Percentiles rank a stretch among this genome's conserved stretches.
Evolutionary conservation across 2,329 filamentous ascomycete genomes (phyloP).

Genomic region (Cryphonectria nitschkei): DNA sequence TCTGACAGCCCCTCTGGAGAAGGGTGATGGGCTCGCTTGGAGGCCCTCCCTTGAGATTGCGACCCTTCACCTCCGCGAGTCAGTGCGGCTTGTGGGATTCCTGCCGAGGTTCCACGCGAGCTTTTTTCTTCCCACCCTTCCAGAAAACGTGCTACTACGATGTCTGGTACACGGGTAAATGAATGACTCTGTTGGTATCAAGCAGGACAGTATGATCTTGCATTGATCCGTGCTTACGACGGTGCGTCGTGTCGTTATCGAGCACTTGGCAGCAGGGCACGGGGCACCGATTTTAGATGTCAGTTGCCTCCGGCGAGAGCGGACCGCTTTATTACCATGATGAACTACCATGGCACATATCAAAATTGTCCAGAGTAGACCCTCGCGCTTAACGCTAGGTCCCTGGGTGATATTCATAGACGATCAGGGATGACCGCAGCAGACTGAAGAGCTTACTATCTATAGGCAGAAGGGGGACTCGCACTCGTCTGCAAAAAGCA

Average conservation of each 20-base stretch:
- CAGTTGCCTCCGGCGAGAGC: not conserved
- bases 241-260: not conserved
- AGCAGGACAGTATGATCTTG: not conserved
- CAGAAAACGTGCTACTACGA: not conserved
- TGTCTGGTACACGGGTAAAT: not conserved
- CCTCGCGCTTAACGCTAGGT: not conserved
- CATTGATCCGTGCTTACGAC: not conserved
- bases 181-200: not conserved
- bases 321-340: not conserved
- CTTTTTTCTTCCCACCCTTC: not conserved
- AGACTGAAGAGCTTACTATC: not conserved
- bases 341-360: not conserved
- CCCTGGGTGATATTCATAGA: not conserved
- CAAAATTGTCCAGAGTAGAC: not conserved
- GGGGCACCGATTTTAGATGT: not conserved
- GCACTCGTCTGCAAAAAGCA: not conserved
- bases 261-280: not conserved
- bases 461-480: not conserved
- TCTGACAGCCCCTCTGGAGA: not conserved
- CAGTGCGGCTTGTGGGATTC: not conserved
- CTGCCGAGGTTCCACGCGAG: not conserved
- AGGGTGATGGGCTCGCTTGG: not conserved
- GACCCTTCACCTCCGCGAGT: constrained; percentile 3
- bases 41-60: not conserved
- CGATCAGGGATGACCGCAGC: not conserved